Percentiles rank a stretch among this genome's conserved stretches.
These are phyloP conservation scores for Penicillium oxalicum DNA, from an alignment of 2,329 filamentous ascomycete species.

Conservation along the genomic window DNA sequence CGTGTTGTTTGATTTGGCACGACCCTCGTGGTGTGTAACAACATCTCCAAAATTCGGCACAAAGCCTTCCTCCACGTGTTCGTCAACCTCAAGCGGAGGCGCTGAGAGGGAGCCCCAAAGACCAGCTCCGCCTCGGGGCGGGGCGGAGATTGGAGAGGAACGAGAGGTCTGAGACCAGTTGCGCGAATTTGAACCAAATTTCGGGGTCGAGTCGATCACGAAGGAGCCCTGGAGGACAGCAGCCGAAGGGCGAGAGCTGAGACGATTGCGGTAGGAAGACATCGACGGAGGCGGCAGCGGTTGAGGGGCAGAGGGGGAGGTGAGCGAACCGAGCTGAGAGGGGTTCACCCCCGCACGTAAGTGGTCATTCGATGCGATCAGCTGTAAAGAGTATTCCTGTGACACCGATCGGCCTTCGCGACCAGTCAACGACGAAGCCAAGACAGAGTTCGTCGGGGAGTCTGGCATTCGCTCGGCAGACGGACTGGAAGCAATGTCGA, in stretches of 20 bases:
- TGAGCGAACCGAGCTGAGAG: slow-evolving; percentile 20
- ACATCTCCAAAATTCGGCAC: slow-evolving; percentile 33
- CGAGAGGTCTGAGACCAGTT: slow-evolving; percentile 20
- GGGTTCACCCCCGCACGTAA: slow-evolving; percentile 45
- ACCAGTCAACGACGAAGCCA: background rate
- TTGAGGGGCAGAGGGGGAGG: slow-evolving; percentile 19
- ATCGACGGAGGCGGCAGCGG: slow-evolving; percentile 20
- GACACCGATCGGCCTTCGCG: slow-evolving; percentile 33
- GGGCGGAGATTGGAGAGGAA: slow-evolving; percentile 19
- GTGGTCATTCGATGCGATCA: slow-evolving; percentile 58
- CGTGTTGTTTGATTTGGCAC: slow-evolving; percentile 7
- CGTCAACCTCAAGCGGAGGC: slow-evolving; percentile 13
- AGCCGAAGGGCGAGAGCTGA: slow-evolving; percentile 21
- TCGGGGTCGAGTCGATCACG: slow-evolving; percentile 19
- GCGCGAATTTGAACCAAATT: slow-evolving; percentile 11
- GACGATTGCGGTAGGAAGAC: slow-evolving; percentile 30
- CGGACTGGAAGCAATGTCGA: slow-evolving; percentile 9
- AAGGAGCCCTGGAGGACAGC: slow-evolving; percentile 23
- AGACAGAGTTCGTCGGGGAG: background rate
- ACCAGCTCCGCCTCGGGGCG: slow-evolving; percentile 23
- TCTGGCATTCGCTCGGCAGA: slow-evolving; percentile 6
- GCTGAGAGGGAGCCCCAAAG: slow-evolving; percentile 32
- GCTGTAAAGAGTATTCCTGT: slow-evolving; percentile 53
- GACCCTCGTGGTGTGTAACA: slow-evolving; percentile 12
- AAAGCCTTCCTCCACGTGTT: slow-evolving; percentile 27